Evolutionary conservation across 305 asterid genomes (phyloP).

Genomic region (Solanum hybrid): DNA sequence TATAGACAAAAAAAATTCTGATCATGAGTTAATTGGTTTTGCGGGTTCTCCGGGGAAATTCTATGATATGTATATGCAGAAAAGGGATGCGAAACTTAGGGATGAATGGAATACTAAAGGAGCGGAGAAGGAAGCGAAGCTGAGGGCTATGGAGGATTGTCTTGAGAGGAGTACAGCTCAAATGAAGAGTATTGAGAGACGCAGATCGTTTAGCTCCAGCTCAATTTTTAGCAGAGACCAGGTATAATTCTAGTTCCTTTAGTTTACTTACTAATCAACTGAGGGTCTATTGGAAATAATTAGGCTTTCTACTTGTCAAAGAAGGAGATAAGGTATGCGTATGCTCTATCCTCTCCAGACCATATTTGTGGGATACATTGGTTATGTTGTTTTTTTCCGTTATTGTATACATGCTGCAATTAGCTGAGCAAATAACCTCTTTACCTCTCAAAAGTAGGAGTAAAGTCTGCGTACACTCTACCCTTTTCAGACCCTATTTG

Average conservation of each 20-base stretch:
- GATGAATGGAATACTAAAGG: slow-evolving; percentile 88
- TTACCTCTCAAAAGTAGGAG: neutral
- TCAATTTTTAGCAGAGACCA: slow-evolving; percentile 52
- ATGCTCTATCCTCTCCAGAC: neutral
- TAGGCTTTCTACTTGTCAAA: neutral
- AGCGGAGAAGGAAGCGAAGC: slow-evolving; percentile 76
- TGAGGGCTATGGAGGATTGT: slow-evolving; percentile 83
- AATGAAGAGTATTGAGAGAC: slow-evolving; percentile 40
- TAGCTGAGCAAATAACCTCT: neutral
- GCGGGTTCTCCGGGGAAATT: slow-evolving; percentile 73
- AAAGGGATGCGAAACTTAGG: slow-evolving; percentile 82
- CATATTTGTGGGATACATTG: neutral
- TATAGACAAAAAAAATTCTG: slow-evolving; percentile 21
- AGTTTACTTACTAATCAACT: neutral
- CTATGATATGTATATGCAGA: slow-evolving; percentile 62
- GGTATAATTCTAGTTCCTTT: slow-evolving; percentile 46
- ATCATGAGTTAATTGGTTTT: slow-evolving; percentile 27
- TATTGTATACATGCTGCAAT: neutral
- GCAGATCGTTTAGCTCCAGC: slow-evolving; percentile 55
- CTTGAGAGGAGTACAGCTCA: slow-evolving; percentile 73
- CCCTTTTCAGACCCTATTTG: neutral
- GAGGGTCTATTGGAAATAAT: neutral
- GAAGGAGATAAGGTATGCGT: neutral
- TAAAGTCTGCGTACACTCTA: neutral
- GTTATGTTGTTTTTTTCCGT: neutral